phyloP scores from a whole-genome alignment of 108 stramenopile species.

The Pseudonitzschia multiseries region DNA sequence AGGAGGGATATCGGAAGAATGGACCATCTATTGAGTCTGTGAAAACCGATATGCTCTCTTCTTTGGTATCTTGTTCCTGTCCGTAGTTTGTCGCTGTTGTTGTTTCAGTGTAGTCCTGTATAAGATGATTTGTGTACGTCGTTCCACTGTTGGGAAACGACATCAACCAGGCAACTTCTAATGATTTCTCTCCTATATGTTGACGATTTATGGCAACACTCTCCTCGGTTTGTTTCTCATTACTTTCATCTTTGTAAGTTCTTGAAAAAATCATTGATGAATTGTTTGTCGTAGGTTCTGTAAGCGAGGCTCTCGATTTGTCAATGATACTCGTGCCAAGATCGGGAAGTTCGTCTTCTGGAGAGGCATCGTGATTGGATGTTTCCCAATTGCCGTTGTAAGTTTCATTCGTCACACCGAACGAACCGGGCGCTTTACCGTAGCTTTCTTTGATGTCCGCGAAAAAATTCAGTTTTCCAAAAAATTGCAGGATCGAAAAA shows the following conservation, averaged over 20 bases:
- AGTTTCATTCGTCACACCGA: neutral
- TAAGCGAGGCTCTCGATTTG: neutral
- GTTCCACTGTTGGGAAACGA: slow-evolving; percentile 78
- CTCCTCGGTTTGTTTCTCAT: neutral
- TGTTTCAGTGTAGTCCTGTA: slow-evolving; percentile 44
- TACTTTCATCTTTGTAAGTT: neutral
- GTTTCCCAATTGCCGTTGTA: neutral
- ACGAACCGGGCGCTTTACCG: neutral
- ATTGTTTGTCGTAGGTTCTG: neutral
- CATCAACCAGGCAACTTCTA: slow-evolving; percentile 49
- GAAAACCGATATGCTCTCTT: slow-evolving; percentile 33
- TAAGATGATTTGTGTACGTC: slow-evolving; percentile 64
- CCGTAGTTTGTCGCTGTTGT: slow-evolving; percentile 76
- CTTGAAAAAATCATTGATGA: neutral
- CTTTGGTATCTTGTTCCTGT: slow-evolving; percentile 37
- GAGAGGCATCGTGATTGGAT: neutral
- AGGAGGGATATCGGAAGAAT: slow-evolving; percentile 34
- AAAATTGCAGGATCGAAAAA: slow-evolving; percentile 4
- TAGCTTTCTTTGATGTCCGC: neutral
- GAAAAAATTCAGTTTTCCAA: neutral
- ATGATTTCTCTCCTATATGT: neutral
- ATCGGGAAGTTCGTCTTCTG: neutral
- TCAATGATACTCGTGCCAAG: neutral
- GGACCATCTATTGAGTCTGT: slow-evolving; percentile 41
- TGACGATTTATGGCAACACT: neutral